Conservation (phyloP, 2,329 filamentous ascomycete species). For the Proliferodiscus dingleyae region DNA sequence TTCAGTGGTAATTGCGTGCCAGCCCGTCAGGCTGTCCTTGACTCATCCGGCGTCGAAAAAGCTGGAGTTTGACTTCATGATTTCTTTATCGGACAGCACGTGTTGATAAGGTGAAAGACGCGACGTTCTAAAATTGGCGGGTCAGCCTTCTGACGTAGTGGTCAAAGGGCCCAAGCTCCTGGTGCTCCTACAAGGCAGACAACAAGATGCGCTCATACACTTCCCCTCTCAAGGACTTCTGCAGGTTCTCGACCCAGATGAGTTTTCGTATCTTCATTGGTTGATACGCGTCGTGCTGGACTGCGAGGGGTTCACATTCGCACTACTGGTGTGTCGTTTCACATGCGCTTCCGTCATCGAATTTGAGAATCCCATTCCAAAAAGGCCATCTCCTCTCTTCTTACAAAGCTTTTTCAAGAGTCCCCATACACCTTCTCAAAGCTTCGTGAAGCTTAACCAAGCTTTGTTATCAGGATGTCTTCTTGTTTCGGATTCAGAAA, state of each 20-base stretch:
- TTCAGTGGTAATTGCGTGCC: no score
- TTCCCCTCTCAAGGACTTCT: no score
- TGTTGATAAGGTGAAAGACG: slow-evolving; percentile 7
- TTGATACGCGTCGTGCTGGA: no score
- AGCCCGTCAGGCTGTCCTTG: background rate
- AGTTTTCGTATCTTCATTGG: no score
- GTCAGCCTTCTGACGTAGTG: slow-evolving; percentile 11
- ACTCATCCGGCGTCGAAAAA: background rate
- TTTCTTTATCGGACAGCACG: background rate
- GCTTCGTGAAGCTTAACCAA: background rate
- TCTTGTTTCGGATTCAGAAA: slow-evolving; percentile 31
- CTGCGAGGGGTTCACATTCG: no score
- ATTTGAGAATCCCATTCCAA: slow-evolving; percentile 11
- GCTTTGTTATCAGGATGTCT: slow-evolving; percentile 23
- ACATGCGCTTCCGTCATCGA: slow-evolving; percentile 19
- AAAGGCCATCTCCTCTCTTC: no score
- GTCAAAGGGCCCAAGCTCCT: background rate
- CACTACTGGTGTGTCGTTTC: no score
- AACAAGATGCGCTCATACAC: no score
- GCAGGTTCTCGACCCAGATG: no score
- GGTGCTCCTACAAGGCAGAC: background rate
- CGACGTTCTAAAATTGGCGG: background rate
- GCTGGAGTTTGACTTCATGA: background rate
- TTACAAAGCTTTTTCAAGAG: background rate
- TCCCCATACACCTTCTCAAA: background rate